Evolutionary conservation across 1,139 yeast species (phyloP), one percentile per base, ranked within the genome.

Genomic region (Meyerozyma athensensis): DNA sequence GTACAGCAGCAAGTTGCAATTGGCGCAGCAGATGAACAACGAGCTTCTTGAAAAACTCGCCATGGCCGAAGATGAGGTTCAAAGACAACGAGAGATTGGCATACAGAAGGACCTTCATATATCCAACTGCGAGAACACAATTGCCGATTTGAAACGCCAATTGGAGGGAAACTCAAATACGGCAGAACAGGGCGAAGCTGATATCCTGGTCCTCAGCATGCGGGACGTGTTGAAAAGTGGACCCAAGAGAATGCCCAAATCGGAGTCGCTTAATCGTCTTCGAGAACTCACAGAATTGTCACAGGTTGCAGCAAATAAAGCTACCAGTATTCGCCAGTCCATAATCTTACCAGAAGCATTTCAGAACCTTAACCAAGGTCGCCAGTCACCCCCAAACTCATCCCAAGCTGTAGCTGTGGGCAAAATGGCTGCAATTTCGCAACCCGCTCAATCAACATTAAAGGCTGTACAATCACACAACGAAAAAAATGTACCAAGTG

Each of bases 171-270:
- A 36, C 16, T 12, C 30, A 28, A 35, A 8, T 30, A 37, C 22
- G 31, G 16, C 9, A 28, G 28, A 24, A 20, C 33, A 4, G 32
- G 33, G 37, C 26, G 59, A 48, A 28, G 54, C 48, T 10, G 65
- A 61, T 40, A 43, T 49, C 1, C 65, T 59, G 61, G 44, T 56
- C 36, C 46, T 64, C 13, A 59, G 65, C 33, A 59, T 65, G 56
- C 47, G 52, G 34, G 68, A 58, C 38, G 58, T 59, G 35, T 51
- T 59, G 39, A 47, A 49, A 42, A 58, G 60, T 5, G 68, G 67
- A 2, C 71, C 71, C 5, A 28, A 28, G 10, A 9, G 9, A 4
- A 30, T 44, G 35, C 43, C 46, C 8, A 36, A 40, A 16, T 42
- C 45, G 13, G 45, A 39, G 10, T 44, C 48, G 18, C 41, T 44